A percentile compares a stretch with the other conserved stretches of the same genome.
Evolutionary conservation across 805 yeast genomes (phyloP).

Genomic region (Kurtzmaniella cleridarum): DNA sequence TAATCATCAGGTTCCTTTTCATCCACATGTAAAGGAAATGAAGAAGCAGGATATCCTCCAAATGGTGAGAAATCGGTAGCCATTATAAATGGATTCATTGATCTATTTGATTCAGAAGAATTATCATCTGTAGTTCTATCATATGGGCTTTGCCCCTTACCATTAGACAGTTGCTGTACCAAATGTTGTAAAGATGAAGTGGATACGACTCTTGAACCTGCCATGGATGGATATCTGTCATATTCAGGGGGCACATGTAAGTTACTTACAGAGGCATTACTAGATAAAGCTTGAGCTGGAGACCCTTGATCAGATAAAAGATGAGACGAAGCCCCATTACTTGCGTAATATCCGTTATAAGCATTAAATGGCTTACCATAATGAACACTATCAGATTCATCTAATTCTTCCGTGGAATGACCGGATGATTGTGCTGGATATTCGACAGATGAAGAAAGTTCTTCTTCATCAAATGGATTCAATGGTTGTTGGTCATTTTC

Average conservation of each 20-base stretch:
- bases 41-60: slow-evolving; percentile 94
- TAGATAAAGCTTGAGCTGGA: slow-evolving; percentile 9
- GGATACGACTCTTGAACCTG: slow-evolving; percentile 54
- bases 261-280: slow-evolving; percentile 9
- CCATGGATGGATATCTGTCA: slow-evolving; percentile 64
- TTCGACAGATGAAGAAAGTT: slow-evolving; percentile 1
- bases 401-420: not conserved
- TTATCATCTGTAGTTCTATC: slow-evolving; percentile 12
- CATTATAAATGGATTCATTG: slow-evolving; percentile 33
- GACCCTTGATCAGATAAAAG: slow-evolving; percentile 20
- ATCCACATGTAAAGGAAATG: slow-evolving; percentile 85
- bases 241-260: slow-evolving; percentile 49
- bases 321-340: slow-evolving; percentile 35
- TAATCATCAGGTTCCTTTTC: slow-evolving; percentile 95
- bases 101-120: slow-evolving; percentile 14
- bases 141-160: not conserved
- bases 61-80: slow-evolving; percentile 79
- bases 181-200: slow-evolving; percentile 25
- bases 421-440: slow-evolving; percentile 1
- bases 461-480: slow-evolving; percentile 4
- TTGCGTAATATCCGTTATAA: slow-evolving; percentile 38
- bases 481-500: not conserved
- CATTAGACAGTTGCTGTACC: not conserved
- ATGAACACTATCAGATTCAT: slow-evolving; percentile 5
- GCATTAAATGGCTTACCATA: slow-evolving; percentile 35